phyloP scores from a whole-genome alignment of 2,329 filamentous ascomycete species.

The Alternaria viburni region DNA sequence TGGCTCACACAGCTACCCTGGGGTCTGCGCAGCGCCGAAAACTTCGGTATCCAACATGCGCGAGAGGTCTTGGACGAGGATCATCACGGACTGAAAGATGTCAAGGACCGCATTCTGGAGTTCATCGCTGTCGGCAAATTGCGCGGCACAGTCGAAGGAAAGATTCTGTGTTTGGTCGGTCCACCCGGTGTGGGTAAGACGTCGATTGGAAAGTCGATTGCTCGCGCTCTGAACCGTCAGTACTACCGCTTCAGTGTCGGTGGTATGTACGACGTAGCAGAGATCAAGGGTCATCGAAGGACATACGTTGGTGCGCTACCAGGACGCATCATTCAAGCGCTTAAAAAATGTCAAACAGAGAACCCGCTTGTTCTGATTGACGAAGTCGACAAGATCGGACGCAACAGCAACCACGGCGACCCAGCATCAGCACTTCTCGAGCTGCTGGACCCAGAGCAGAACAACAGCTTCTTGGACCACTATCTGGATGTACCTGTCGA shows the following conservation, averaged over 20 bases:
- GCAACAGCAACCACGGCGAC: slow-evolving; percentile 88
- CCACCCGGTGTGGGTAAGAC: slow-evolving; percentile 98
- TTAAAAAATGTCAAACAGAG: slow-evolving; percentile 99
- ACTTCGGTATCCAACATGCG: slow-evolving; percentile 93
- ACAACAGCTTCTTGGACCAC: slow-evolving; percentile 95
- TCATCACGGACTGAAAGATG: slow-evolving; percentile 95
- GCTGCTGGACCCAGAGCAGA: slow-evolving; percentile 94
- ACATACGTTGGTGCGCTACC: slow-evolving; percentile 97
- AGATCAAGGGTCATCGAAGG: slow-evolving; percentile 96
- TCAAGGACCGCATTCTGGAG: slow-evolving; percentile 97
- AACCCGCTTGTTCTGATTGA: slow-evolving; percentile 97
- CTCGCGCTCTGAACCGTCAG: slow-evolving; percentile 88
- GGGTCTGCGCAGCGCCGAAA: slow-evolving; percentile 94
- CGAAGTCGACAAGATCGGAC: slow-evolving; percentile 97
- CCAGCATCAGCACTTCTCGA: slow-evolving; percentile 93
- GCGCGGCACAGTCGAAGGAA: slow-evolving; percentile 94
- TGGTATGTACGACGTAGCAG: slow-evolving; percentile 93
- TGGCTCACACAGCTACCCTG: slow-evolving; percentile 99
- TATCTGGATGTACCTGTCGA: slow-evolving; percentile 99
- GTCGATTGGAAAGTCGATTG: slow-evolving; percentile 98
- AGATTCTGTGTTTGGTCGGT: slow-evolving; percentile 97
- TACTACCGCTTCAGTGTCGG: slow-evolving; percentile 99
- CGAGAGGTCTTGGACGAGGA: slow-evolving; percentile 92
- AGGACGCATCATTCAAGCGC: slow-evolving; percentile 93
- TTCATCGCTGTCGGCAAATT: slow-evolving; percentile 99